Base-by-base conservation (phyloP, 148 eudicot genomes). In the Dianthus caryophyllus region DNA sequence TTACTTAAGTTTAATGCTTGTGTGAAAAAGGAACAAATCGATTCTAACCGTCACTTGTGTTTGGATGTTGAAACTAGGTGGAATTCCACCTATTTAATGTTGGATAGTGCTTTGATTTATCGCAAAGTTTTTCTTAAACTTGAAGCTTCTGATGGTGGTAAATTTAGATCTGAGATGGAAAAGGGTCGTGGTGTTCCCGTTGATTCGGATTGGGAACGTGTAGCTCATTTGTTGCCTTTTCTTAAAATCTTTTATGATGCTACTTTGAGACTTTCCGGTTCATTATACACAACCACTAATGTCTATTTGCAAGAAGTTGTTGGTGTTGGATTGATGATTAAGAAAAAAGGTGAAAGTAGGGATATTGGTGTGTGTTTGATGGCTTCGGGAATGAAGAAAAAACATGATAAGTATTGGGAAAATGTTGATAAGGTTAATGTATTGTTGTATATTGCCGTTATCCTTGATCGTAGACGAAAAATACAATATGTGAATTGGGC, bases 401-500 rank as follows among this genome's bases (percentile, higher is more conserved):
- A 46, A 16, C 22, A 44, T 64, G 33, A 64, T 2, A 64, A 64
- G 20, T 47, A 64, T 26, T 64, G 54, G 67, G 33, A 46, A 12
- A 64, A 46, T 60, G 64, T 60, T 41, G 12, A 60, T 11, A 60
- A 60, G 15, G 10, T 60, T 6, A 60, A 60, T 17, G 9, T 64
- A n/a, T 44, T 47, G 33, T 46, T 64, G 22, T 64, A 36, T 15
- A 11, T 47, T 64, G 36, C 20, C 16, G 36, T 64, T 21, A 54
- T 44, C 6, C 67, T 24, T 64, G 67, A 64, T 5, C 67, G 53
- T 6, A 64, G 33, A n/a, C n/a, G n/a, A n/a, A n/a, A n/a, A n/a
- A n/a, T n/a, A n/a, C n/a, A n/a, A n/a, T n/a, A n/a, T n/a, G n/a
- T n/a, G n/a, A n/a, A n/a, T n/a, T n/a, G n/a, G n/a, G n/a, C n/a